Conservation (phyloP, 768 basidiomycete species). For the Paxillus rubicundulus region DNA sequence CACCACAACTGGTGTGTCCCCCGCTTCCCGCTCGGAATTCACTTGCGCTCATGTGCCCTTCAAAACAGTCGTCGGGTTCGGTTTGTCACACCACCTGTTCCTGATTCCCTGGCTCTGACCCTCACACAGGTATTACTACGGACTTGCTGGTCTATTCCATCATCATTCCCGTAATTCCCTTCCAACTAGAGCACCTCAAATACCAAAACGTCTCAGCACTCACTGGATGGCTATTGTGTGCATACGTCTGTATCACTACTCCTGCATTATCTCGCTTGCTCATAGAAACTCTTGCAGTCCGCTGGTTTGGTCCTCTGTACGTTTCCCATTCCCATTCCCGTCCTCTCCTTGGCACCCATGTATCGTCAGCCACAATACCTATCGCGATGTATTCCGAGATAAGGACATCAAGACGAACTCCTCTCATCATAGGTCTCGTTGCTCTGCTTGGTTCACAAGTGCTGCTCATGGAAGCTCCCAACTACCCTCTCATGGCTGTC, state of each 20-base stretch:
- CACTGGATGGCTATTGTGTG: slow-evolving; percentile 60
- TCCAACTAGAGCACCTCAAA: slow-evolving; percentile 51
- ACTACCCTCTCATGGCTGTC: slow-evolving; percentile 53
- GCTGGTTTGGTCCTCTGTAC: slow-evolving; percentile 53
- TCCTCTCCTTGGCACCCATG: slow-evolving; percentile 2
- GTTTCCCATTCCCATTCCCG: slow-evolving; percentile 11
- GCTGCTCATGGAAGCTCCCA: slow-evolving; percentile 61
- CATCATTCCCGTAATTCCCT: slow-evolving; percentile 63
- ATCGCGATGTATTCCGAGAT: slow-evolving; percentile 56
- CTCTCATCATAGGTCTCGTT: slow-evolving; percentile 50
- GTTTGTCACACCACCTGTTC: slow-evolving; percentile 27
- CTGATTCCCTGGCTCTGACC: no score
- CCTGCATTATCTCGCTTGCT: neutral
- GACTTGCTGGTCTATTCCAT: slow-evolving; percentile 62
- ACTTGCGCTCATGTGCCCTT: neutral
- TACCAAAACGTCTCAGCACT: slow-evolving; percentile 46
- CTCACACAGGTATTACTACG: slow-evolving; percentile 36
- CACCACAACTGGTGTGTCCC: slow-evolving; percentile 42
- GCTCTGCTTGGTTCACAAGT: slow-evolving; percentile 53
- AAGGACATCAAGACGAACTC: slow-evolving; percentile 43
- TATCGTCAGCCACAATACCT: slow-evolving; percentile 48
- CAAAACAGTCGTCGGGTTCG: slow-evolving; percentile 45
- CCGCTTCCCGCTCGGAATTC: neutral
- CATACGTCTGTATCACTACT: slow-evolving; percentile 43
- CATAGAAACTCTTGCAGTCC: slow-evolving; percentile 38